Conservation (phyloP, 805 yeast species). For the Maudiozyma saulgeensis region DNA sequence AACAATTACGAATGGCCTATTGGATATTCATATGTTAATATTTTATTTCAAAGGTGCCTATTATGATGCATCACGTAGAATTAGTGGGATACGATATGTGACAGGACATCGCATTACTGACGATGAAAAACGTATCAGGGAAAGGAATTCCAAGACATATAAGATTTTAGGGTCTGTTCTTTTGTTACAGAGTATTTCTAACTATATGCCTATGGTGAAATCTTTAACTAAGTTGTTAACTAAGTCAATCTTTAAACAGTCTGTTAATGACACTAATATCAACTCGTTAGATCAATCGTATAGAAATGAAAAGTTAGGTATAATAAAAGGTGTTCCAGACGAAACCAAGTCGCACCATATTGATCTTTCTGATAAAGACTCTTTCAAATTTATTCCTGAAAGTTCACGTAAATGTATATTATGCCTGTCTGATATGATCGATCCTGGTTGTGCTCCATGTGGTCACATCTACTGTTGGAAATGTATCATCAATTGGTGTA, state of each 20-base stretch:
- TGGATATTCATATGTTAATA: constrained; percentile 66
- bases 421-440: constrained; percentile 68
- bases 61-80: constrained; percentile 65
- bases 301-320: not conserved
- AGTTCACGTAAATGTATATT: constrained; percentile 71
- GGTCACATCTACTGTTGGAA: constrained; percentile 93
- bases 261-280: no score
- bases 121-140: constrained; percentile 25
- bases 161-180: constrained; percentile 63
- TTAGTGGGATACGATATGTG: constrained; percentile 74
- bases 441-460: constrained; percentile 81
- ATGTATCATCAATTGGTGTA: constrained; percentile 82
- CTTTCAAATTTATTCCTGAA: constrained; percentile 60
- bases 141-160: constrained; percentile 41
- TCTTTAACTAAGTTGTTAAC: not conserved
- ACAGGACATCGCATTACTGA: constrained; percentile 50
- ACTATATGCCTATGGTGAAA: constrained; percentile 16
- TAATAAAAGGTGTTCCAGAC: constrained; percentile 6
- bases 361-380: constrained; percentile 46
- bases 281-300: no score
- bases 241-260: not conserved
- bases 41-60: constrained; percentile 80
- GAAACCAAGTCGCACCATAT: constrained; percentile 22
- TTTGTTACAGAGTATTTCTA: constrained; percentile 42
- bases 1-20: constrained; percentile 39